Conservation (phyloP, 2,329 filamentous ascomycete genomes). For the Macrophomina phaseolina region DNA sequence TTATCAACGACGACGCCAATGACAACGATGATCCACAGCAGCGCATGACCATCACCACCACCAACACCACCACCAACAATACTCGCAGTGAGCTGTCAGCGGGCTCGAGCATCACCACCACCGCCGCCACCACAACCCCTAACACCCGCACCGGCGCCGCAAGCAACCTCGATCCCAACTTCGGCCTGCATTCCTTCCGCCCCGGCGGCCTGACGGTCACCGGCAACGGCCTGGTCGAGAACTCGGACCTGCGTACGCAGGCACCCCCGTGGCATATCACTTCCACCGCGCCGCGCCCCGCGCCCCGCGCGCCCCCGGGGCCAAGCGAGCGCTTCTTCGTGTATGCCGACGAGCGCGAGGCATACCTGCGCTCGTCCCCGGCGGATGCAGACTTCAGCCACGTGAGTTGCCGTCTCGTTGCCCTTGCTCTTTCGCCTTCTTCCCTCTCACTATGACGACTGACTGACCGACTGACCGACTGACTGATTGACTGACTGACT, state of each 20-base stretch:
- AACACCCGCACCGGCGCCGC: no score
- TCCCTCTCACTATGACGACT: background rate
- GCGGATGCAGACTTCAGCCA: background rate
- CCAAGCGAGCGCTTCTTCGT: background rate
- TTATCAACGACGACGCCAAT: background rate
- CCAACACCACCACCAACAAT: background rate
- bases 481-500: no score
- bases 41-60: no score
- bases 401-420: background rate
- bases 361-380: background rate
- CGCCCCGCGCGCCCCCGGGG: background rate
- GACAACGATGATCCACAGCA: background rate
- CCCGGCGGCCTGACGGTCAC: no score
- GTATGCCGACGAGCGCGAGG: slow-evolving; percentile 1
- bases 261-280: background rate
- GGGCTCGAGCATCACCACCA: no score
- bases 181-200: no score
- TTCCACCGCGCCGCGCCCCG: background rate
- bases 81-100: background rate
- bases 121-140: no score
- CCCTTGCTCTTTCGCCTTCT: background rate
- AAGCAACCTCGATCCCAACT: no score
- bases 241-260: no score
- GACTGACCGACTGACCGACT: no score
- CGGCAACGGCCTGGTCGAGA: no score